phyloP scores from a whole-genome alignment of 83 land plant species.

The Thuja plicata region DNA sequence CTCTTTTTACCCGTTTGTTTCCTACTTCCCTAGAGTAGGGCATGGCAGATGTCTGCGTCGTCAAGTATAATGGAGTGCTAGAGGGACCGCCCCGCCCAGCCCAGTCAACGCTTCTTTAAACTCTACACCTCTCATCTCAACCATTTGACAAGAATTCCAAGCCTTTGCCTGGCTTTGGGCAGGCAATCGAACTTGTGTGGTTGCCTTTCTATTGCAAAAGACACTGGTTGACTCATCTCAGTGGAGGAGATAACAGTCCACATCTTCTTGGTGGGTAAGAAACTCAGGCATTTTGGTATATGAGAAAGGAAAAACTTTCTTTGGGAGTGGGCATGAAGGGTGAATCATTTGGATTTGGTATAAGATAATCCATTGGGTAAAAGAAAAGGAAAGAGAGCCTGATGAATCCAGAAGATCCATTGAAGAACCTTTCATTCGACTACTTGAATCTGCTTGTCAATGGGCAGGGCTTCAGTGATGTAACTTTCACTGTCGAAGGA shows the following conservation, averaged over 20 bases:
- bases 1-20: background rate
- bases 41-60: background rate
- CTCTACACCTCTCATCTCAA: background rate
- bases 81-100: background rate
- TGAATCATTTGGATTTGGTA: background rate
- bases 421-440: constrained; percentile 66
- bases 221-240: background rate
- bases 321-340: background rate
- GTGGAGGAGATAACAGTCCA: background rate
- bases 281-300: background rate
- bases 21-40: background rate
- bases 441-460: constrained; percentile 76
- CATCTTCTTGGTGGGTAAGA: background rate
- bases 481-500: constrained; percentile 83
- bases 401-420: constrained; percentile 46
- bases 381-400: background rate
- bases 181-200: background rate
- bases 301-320: background rate
- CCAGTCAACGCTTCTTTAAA: background rate
- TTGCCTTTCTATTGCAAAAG: background rate
- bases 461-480: constrained; percentile 88
- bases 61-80: background rate
- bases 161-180: background rate
- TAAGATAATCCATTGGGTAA: background rate
- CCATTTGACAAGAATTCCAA: background rate